Evolutionary conservation across 345 rosid genomes (phyloP).

Genomic region (Salix purpurea): DNA sequence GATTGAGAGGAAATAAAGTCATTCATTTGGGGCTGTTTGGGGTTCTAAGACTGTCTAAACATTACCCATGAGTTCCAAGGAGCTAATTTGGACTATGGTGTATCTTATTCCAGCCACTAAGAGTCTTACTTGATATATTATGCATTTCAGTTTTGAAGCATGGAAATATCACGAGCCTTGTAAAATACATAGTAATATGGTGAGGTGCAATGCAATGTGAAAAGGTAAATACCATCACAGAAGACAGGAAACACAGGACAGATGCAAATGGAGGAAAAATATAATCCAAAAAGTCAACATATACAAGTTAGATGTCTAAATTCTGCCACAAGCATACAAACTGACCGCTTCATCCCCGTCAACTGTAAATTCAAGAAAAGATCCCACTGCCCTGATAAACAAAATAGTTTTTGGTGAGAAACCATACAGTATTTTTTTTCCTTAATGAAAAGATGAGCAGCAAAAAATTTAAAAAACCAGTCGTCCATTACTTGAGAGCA

Average conservation of each 20-base stretch:
- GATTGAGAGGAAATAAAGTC: background rate
- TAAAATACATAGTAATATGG: background rate
- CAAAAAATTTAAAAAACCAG: background rate
- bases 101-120: background rate
- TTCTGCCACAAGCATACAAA: slow-evolving; percentile 3
- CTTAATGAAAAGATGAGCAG: slow-evolving; percentile 1
- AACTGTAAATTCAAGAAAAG: slow-evolving; percentile 81
- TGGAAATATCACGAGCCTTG: background rate
- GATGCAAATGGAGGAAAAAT: background rate
- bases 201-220: background rate
- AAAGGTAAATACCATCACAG: background rate
- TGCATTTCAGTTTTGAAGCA: background rate
- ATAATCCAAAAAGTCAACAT: background rate
- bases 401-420: slow-evolving; percentile 15
- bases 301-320: background rate
- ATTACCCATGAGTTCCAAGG: background rate
- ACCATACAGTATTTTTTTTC: background rate
- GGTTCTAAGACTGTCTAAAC: background rate
- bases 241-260: background rate
- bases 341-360: slow-evolving; percentile 90
- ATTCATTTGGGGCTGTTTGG: background rate
- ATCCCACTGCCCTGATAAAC: slow-evolving; percentile 86
- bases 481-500: slow-evolving; percentile 77
- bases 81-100: background rate
- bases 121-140: background rate